phyloP scores from a whole-genome alignment of 192 early-diverging fungal species.

The Coemansia sp. region DNA sequence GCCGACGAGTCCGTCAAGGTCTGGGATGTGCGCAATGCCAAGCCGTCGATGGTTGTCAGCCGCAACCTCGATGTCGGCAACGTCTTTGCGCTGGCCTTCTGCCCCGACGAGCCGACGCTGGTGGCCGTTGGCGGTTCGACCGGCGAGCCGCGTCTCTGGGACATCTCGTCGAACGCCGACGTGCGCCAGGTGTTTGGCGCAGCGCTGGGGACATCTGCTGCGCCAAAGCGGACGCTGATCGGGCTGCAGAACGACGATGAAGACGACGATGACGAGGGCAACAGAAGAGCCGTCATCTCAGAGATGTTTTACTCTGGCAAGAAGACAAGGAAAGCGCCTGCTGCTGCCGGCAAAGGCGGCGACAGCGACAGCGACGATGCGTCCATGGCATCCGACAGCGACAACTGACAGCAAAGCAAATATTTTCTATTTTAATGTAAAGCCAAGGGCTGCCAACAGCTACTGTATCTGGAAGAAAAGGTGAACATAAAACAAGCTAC shows the following conservation, averaged over 20 bases:
- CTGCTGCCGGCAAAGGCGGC: not conserved
- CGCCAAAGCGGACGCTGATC: slow-evolving; percentile 42
- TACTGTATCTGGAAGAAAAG: not conserved
- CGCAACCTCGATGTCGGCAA: slow-evolving; percentile 81
- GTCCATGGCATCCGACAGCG: slow-evolving; percentile 34
- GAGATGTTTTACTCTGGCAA: slow-evolving; percentile 35
- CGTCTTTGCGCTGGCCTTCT: slow-evolving; percentile 85
- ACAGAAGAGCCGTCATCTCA: slow-evolving; percentile 37
- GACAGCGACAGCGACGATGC: slow-evolving; percentile 36
- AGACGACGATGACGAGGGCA: slow-evolving; percentile 46
- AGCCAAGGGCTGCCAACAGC: not conserved
- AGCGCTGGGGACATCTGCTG: slow-evolving; percentile 1
- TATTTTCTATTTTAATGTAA: slow-evolving; percentile 2
- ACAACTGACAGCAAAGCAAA: not conserved
- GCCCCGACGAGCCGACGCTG: slow-evolving; percentile 88
- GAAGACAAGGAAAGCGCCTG: not conserved
- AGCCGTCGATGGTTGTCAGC: slow-evolving; percentile 82
- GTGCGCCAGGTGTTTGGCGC: slow-evolving; percentile 58
- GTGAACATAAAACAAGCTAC: too few relatives aligned
- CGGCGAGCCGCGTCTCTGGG: slow-evolving; percentile 92
- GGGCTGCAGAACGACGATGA: slow-evolving; percentile 46
- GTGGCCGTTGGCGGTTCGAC: slow-evolving; percentile 84
- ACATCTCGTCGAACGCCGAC: slow-evolving; percentile 84
- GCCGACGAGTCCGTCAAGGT: slow-evolving; percentile 90
- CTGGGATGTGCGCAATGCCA: slow-evolving; percentile 77